Evolutionary conservation across 148 eudicot genomes (phyloP), one percentile per base, ranked within the genome.

Genomic region (Cornus florida): DNA sequence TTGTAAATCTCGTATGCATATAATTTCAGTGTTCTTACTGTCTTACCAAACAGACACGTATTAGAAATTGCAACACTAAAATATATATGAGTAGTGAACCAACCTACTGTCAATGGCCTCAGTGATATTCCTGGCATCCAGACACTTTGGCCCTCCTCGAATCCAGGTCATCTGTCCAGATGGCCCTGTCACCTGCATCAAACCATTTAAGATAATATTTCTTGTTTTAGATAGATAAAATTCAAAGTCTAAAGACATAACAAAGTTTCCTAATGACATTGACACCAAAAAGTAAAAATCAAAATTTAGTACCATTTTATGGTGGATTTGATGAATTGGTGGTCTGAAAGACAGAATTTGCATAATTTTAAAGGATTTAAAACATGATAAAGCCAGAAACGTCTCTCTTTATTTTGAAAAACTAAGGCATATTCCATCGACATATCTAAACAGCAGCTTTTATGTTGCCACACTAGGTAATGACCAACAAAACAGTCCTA

Each of bases 81-180:
- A 48, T 7, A 48, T 35, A 48, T 2, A 16, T 53, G 59, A 53
- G 59, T 2, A 53, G 4, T 13, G 38, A 48, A 73, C 75, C 31
- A 70, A 90, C 97, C 98, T 92, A 74, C 79, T 80, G 76, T 94
- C 92, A 80, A 92, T 89, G 74, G 97, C 98, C 80, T 94, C 87
- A 17, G 87, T 60, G 78, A 94, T 94, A 82, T 91, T 94, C 81
- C 73, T 59, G 62, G 86, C 85, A 82, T 90, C 95, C 76, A 94
- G 78, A 83, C 95, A 86, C 56, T 81, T 84, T 4, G 97, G 98
- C 62, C 97, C 98, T 76, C 87, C 92, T 80, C 97, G 95, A 86
- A 94, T 94, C 98, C 98, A 94, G 75, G 88, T 90, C 98, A 94
- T 92, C 86, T 91, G 95, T 53, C 98, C 98, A 77, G 98, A 94